Conservation (phyloP, 257 asterid species). For the Gentiana straminea region DNA sequence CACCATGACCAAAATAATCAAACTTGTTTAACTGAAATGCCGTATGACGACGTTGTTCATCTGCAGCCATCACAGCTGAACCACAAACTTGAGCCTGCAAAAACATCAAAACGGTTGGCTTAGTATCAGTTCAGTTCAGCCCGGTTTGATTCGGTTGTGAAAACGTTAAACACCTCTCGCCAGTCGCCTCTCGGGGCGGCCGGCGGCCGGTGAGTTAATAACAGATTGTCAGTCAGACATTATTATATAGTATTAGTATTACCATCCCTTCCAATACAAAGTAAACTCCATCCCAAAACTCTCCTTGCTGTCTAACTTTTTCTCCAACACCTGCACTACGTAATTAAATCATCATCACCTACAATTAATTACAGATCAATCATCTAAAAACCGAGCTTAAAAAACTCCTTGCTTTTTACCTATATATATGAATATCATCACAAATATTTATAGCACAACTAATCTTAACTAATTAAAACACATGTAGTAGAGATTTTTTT, state of each 20-base stretch:
- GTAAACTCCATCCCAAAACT: conserved; percentile 63
- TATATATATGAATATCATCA: too few species aligned
- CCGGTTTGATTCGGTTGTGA: too few species aligned
- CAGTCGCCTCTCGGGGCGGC: too few species aligned
- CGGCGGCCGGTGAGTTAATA: background rate
- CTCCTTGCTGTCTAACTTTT: conserved; percentile 72
- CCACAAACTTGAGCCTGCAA: conserved; percentile 83
- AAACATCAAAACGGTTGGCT: conserved; percentile 3
- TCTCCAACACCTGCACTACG: conserved; percentile 55
- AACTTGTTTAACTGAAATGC: conserved; percentile 60
- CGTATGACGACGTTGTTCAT: conserved; percentile 25
- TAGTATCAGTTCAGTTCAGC: background rate
- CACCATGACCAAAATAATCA: conserved; percentile 88
- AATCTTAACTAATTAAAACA: background rate
- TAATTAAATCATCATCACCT: background rate
- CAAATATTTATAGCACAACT: too few species aligned
- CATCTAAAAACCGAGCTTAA: too few species aligned
- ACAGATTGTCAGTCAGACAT: background rate
- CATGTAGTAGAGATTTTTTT: background rate
- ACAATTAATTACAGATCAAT: too few species aligned
- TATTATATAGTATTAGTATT: conserved; percentile 2
- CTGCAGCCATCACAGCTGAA: conserved; percentile 40
- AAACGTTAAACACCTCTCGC: too few species aligned
- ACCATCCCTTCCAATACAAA: conserved; percentile 93
- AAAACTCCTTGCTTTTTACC: too few species aligned